A percentile compares a stretch with the other conserved stretches of the same genome.
phyloP scores from a whole-genome alignment of 495 filamentous ascomycete species.

The Penicillium atrosanguineum region DNA sequence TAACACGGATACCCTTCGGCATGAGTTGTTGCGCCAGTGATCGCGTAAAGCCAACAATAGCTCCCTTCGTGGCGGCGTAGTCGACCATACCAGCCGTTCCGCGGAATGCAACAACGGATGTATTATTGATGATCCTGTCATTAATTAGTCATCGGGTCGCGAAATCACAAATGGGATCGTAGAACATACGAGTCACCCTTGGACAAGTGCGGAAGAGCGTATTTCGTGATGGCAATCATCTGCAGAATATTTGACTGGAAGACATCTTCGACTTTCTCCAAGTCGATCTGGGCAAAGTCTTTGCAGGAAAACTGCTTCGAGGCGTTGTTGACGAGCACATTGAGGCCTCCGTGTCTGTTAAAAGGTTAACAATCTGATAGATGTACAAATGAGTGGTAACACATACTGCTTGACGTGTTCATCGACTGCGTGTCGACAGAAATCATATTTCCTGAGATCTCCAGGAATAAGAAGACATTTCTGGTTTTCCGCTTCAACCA shows the following conservation, averaged over 20 bases:
- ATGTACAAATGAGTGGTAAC: background rate
- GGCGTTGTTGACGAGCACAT: conserved; percentile 63
- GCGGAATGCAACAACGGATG: conserved; percentile 53
- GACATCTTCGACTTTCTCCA: conserved; percentile 48
- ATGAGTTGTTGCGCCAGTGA: conserved; percentile 53
- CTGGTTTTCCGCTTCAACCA: conserved; percentile 46
- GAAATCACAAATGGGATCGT: background rate
- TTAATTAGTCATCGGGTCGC: background rate
- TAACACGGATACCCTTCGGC: conserved; percentile 61
- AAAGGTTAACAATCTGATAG: background rate
- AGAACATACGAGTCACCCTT: conserved; percentile 29
- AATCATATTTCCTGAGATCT: conserved; percentile 46
- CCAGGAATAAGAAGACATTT: conserved; percentile 47
- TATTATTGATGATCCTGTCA: conserved; percentile 59
- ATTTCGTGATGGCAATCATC: conserved; percentile 64
- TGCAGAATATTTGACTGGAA: conserved; percentile 60
- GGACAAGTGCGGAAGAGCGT: conserved; percentile 53
- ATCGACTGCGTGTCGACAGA: conserved; percentile 48
- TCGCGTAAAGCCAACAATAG: conserved; percentile 59
- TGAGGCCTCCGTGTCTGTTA: conserved; percentile 43
- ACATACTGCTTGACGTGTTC: conserved; percentile 46
- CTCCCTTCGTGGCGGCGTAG: conserved; percentile 62
- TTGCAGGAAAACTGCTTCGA: conserved; percentile 52
- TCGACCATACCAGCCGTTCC: conserved; percentile 55
- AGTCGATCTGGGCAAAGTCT: conserved; percentile 51